Conservation (phyloP, 2,329 filamentous ascomycete species). For the Davidsoniella eucalypti region DNA sequence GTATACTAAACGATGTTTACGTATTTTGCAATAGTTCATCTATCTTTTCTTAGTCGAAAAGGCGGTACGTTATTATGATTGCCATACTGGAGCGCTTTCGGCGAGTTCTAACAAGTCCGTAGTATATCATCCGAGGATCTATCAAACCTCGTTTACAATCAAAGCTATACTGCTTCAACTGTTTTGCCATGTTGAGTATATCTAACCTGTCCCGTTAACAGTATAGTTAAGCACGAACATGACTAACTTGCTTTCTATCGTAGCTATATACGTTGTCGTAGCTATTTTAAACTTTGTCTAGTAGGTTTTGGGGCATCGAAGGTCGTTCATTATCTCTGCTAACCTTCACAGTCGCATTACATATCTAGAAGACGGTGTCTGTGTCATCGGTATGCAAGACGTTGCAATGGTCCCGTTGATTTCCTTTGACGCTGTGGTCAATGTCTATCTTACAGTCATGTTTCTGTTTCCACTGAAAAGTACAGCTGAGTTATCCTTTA, state of each 20-base stretch:
- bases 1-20: background rate
- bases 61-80: slow-evolving; percentile 27
- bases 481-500: slow-evolving; percentile 17
- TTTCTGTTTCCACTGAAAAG: slow-evolving; percentile 44
- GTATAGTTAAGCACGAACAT: background rate
- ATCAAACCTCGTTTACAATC: slow-evolving; percentile 36
- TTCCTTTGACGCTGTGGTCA: slow-evolving; percentile 41
- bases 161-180: slow-evolving; percentile 44
- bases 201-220: background rate
- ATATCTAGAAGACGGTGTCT: slow-evolving; percentile 35
- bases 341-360: slow-evolving; percentile 32
- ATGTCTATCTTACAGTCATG: slow-evolving; percentile 46
- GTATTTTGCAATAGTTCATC: slow-evolving; percentile 26
- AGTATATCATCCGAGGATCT: slow-evolving; percentile 41
- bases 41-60: slow-evolving; percentile 50
- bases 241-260: background rate
- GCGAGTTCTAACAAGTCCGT: background rate
- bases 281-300: slow-evolving; percentile 43
- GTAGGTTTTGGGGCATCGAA: slow-evolving; percentile 23
- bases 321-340: background rate
- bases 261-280: slow-evolving; percentile 28
- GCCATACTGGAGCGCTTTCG: too few relatives aligned
- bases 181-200: slow-evolving; percentile 31
- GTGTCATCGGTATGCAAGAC: slow-evolving; percentile 45
- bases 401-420: slow-evolving; percentile 45